Conservation (phyloP, 148 eudicot species). For the Fagopyrum tataricum region DNA sequence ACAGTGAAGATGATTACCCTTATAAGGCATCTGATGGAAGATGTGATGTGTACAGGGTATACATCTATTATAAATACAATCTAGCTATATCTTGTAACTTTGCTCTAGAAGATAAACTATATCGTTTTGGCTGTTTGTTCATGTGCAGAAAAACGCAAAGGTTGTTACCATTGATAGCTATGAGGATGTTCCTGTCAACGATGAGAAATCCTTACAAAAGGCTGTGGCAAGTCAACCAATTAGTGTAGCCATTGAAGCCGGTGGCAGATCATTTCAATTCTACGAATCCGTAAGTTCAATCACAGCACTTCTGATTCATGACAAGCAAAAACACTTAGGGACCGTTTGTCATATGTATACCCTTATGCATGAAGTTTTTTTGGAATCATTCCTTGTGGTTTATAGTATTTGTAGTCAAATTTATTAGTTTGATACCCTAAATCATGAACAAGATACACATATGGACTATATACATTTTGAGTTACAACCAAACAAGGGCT, state of each 20-base stretch:
- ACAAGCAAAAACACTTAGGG: no score
- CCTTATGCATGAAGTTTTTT: no score
- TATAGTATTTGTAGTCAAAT: no score
- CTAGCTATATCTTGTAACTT: not conserved
- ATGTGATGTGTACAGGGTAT: conserved; percentile 63
- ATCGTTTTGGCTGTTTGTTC: not conserved
- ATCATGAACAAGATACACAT: no score
- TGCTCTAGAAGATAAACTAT: not conserved
- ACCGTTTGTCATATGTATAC: no score
- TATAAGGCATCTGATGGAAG: conserved; percentile 51
- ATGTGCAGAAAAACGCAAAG: conserved; percentile 22
- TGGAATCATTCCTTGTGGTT: no score
- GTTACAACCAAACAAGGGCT: no score
- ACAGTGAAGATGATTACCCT: conserved; percentile 74
- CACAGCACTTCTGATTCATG: not conserved
- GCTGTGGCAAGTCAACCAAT: conserved; percentile 29
- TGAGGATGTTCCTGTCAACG: conserved; percentile 27
- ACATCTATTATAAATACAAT: not conserved
- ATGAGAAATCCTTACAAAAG: conserved; percentile 31
- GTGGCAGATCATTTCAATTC: conserved; percentile 26
- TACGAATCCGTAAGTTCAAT: conserved; percentile 22
- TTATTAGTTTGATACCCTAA: no score
- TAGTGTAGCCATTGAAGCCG: conserved; percentile 31
- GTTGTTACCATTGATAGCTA: conserved; percentile 27
- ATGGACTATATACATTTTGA: no score